phyloP scores from a whole-genome alignment of 306 rosid species.

The Delonix regia region DNA sequence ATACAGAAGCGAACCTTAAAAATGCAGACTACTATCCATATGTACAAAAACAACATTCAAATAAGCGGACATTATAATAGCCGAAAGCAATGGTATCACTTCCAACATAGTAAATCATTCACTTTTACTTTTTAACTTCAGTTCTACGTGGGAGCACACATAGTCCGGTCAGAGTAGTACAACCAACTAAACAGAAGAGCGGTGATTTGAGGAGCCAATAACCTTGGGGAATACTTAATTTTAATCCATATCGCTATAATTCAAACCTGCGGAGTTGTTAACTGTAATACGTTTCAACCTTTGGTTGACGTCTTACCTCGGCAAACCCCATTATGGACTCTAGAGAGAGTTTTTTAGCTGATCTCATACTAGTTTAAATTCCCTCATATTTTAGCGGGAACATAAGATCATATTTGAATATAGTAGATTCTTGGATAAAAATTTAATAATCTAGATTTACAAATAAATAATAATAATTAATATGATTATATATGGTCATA shows the following conservation, averaged over 20 bases:
- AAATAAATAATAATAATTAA: too few species aligned
- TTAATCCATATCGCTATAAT: background rate
- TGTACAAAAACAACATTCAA: background rate
- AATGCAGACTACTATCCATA: background rate
- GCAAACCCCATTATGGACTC: background rate
- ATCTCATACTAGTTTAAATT: too few species aligned
- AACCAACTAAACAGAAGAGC: background rate
- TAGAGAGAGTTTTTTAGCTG: background rate
- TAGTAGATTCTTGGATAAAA: too few species aligned
- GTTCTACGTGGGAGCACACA: background rate
- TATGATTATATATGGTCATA: too few species aligned
- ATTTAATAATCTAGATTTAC: too few species aligned
- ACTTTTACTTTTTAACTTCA: background rate
- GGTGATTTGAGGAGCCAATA: constrained; percentile 1
- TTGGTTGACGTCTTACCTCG: background rate
- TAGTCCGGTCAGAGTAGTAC: background rate
- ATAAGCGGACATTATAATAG: background rate
- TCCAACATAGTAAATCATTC: background rate
- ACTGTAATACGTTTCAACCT: background rate
- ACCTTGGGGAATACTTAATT: background rate
- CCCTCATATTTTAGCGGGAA: too few species aligned
- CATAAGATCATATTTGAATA: too few species aligned
- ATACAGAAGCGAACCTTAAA: background rate
- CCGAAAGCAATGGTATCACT: background rate
- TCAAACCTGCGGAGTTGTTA: background rate